Conservation (phyloP, 352 stramenopile genomes). For the Globisporangium sylvaticum region DNA sequence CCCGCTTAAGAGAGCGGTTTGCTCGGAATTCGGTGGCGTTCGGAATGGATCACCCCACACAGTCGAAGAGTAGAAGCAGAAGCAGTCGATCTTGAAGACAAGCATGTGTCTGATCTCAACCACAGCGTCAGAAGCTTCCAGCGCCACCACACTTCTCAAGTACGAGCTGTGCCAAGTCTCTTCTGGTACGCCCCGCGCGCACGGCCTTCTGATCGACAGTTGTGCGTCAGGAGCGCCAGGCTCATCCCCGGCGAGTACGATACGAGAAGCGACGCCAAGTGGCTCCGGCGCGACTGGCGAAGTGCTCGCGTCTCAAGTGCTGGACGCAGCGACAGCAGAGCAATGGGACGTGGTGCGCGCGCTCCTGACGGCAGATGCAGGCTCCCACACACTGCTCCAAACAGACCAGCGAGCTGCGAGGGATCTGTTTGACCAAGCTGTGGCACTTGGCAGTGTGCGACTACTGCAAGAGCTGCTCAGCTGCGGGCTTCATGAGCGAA, state of each 20-base stretch:
- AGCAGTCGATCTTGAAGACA: no score
- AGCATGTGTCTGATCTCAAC: no score
- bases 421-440: background rate
- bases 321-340: background rate
- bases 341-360: background rate
- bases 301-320: background rate
- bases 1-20: no score
- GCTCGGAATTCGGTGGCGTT: background rate
- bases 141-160: no score
- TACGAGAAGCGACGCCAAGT: background rate
- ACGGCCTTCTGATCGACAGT: no score
- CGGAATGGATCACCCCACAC: background rate
- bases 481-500: background rate
- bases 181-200: no score
- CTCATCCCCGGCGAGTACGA: background rate
- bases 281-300: background rate
- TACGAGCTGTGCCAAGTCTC: no score
- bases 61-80: background rate
- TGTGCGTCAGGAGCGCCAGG: no score
- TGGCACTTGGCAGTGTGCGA: background rate
- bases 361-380: background rate
- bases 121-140: no score
- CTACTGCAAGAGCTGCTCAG: background rate
- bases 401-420: no score
- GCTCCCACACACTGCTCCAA: background rate